Evolutionary conservation across 768 basidiomycete genomes (phyloP).

Genomic region (Suillus brevipes): DNA sequence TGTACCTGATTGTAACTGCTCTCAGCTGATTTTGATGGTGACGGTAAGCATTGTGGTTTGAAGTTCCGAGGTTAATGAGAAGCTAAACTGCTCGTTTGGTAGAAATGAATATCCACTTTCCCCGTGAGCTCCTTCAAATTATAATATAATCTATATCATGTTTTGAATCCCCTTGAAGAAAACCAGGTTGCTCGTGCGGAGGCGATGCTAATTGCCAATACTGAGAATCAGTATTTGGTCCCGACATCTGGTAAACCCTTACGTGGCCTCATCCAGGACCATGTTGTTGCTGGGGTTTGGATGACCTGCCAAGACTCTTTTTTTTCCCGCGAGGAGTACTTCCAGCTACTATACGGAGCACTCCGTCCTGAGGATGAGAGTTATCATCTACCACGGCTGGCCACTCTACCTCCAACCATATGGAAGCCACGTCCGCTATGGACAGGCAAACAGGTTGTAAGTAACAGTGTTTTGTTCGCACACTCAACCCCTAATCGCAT

Average conservation of each 20-base stretch:
- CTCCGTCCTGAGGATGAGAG: constrained; percentile 84
- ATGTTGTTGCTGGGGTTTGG: constrained; percentile 98
- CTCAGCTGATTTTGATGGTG: constrained; percentile 89
- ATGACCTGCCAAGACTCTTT: constrained; percentile 96
- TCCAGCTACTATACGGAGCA: constrained; percentile 93
- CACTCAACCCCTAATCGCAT: constrained; percentile 7
- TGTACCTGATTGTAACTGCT: constrained; percentile 12
- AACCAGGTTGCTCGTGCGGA: constrained; percentile 95
- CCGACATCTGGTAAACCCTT: constrained; percentile 98
- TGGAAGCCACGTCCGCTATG: constrained; percentile 90
- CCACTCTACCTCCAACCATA: constrained; percentile 87
- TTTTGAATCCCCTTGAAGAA: constrained; percentile 47
- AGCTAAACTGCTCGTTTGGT: constrained; percentile 14
- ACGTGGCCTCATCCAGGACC: constrained; percentile 97
- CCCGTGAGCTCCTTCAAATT: constrained; percentile 58
- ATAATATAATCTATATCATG: constrained; percentile 7
- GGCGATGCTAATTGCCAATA: constrained; percentile 92
- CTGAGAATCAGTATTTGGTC: constrained; percentile 98
- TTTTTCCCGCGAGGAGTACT: constrained; percentile 94
- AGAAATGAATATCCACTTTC: constrained; percentile 99
- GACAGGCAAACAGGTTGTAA: constrained; percentile 97
- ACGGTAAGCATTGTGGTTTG: constrained; percentile 50
- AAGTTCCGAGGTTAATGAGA: background rate
- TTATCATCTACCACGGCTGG: constrained; percentile 53
- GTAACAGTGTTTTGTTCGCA: constrained; percentile 22